Percentiles rank a stretch among this genome's conserved stretches.
These are phyloP conservation scores for Stenocarpella maydis DNA, from an alignment of 2,329 filamentous ascomycete species.

Conservation along the genomic window DNA sequence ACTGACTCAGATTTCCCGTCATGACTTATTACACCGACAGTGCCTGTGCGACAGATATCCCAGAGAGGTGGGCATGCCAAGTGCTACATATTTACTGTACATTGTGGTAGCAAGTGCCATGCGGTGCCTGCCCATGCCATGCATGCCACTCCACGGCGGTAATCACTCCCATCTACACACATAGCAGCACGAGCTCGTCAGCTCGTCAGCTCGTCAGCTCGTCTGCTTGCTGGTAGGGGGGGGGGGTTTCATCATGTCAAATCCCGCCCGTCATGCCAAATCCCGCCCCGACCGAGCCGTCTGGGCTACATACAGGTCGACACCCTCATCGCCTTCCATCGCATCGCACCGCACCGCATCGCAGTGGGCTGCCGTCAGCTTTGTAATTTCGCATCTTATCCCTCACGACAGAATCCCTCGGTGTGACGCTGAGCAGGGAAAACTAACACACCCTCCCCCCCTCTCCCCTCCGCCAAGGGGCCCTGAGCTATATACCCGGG, in stretches of 20 bases:
- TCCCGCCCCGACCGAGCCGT: background rate
- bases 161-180: background rate
- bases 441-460: background rate
- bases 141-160: background rate
- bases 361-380: background rate
- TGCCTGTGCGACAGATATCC: constrained; percentile 19
- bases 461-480: background rate
- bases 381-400: constrained; percentile 16
- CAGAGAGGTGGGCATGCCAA: constrained; percentile 12
- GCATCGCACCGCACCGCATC: background rate
- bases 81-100: too few relatives aligned
- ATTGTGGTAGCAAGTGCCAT: constrained; percentile 5
- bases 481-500: background rate
- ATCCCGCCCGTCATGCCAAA: constrained; percentile 15
- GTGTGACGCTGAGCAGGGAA: background rate
- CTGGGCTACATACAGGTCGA: background rate
- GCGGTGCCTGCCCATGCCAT: background rate
- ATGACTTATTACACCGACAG: constrained; percentile 32
- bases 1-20: constrained; percentile 31
- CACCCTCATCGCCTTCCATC: background rate
- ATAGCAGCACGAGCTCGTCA: too few relatives aligned
- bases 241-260: constrained; percentile 2
- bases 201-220: too few relatives aligned
- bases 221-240: constrained; percentile 2
- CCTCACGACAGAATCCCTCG: background rate